Percentiles rank a stretch among this genome's conserved stretches.
These are phyloP conservation scores for Ophioceras dolichostomum DNA, from an alignment of 2,329 filamentous ascomycete species.

Conservation along the genomic window DNA sequence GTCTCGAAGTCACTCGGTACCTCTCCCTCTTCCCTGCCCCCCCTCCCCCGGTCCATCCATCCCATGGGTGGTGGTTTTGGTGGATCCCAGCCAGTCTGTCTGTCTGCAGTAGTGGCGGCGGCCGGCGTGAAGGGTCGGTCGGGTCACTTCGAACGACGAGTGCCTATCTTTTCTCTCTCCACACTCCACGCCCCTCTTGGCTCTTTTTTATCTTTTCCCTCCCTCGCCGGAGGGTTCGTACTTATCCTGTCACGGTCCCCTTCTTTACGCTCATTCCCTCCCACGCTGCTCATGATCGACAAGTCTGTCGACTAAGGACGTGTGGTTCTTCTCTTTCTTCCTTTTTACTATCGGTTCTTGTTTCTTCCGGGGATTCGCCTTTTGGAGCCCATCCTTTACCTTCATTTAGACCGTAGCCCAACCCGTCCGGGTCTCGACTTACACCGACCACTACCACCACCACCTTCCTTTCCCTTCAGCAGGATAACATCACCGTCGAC, in stretches of 20 bases:
- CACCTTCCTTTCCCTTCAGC: no score
- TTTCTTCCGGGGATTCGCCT: conserved; percentile 32
- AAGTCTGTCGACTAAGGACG: conserved; percentile 30
- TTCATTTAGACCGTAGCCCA: conserved; percentile 22
- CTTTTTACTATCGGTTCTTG: conserved; percentile 35
- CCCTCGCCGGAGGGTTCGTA: conserved; percentile 22
- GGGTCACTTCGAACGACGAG: no score
- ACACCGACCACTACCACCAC: conserved; percentile 12
- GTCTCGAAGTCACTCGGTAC: no score
- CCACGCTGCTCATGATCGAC: conserved; percentile 33
- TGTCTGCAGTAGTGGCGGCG: no score
- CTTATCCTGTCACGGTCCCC: conserved; percentile 33
- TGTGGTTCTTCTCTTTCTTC: conserved; percentile 29
- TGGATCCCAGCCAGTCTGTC: no score
- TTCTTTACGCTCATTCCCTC: conserved; percentile 24
- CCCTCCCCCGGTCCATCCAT: no score
- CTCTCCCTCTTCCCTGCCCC: no score
- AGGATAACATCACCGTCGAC: conserved; percentile 3
- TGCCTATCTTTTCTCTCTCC: no score
- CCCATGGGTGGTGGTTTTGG: no score
- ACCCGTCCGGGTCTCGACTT: conserved; percentile 10
- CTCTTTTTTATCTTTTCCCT: no score
- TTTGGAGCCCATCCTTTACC: conserved; percentile 29
- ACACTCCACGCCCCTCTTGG: no score
- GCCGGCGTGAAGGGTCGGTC: no score